Conservation (phyloP, 2,329 filamentous ascomycete species). For the Paecilomyces sp. region DNA sequence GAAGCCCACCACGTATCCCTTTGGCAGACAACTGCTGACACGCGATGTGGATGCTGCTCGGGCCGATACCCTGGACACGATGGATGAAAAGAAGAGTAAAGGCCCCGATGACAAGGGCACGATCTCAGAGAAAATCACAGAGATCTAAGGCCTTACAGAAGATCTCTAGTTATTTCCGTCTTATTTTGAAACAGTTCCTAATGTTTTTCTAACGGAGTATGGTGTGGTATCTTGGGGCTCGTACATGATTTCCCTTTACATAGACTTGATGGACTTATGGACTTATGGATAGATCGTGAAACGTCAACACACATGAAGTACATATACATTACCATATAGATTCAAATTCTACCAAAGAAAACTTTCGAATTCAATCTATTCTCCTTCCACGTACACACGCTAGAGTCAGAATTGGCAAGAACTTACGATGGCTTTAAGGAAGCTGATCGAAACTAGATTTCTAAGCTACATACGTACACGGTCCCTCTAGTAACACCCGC, state of each 20-base stretch:
- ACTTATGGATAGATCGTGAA: background rate
- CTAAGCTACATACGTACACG: background rate
- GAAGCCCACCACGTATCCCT: constrained; percentile 10
- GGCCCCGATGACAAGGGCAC: background rate
- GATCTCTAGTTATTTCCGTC: background rate
- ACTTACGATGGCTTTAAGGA: background rate
- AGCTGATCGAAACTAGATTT: background rate
- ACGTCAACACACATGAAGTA: background rate
- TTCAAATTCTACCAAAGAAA: background rate
- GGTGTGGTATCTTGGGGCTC: background rate
- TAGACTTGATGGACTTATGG: background rate
- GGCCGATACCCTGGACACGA: background rate
- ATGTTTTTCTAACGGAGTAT: background rate
- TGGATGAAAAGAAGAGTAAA: background rate
- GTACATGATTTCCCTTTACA: background rate
- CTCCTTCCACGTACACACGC: background rate
- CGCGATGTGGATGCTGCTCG: background rate
- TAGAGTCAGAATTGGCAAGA: background rate
- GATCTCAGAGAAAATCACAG: background rate
- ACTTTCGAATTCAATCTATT: too few species aligned
- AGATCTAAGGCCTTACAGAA: background rate
- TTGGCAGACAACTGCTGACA: constrained; percentile 6
- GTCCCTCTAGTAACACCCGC: background rate
- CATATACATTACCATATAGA: background rate
- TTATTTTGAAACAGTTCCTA: background rate